Conservation (phyloP, 2,329 filamentous ascomycete species). For the Neonectria neomacrospora region DNA sequence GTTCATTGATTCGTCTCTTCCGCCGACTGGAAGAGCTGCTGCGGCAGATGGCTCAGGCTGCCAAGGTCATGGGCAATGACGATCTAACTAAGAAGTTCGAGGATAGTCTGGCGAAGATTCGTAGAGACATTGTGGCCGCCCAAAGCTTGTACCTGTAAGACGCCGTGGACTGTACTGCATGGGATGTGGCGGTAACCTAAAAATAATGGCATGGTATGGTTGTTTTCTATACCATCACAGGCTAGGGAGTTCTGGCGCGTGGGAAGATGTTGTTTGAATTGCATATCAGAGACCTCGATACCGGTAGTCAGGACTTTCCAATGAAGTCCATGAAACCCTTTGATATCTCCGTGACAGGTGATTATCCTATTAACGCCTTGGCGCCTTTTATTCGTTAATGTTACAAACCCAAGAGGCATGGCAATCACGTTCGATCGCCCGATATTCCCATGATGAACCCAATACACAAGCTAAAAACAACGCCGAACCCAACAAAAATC, state of each 20-base stretch:
- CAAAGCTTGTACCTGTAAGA: conserved; percentile 88
- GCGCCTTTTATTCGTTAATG: conserved; percentile 17
- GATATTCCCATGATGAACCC: conserved; percentile 70
- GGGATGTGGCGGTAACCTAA: conserved; percentile 5
- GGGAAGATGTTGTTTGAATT: conserved; percentile 31
- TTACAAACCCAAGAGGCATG: neutral
- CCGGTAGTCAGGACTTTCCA: conserved; percentile 22
- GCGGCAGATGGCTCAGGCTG: conserved; percentile 93
- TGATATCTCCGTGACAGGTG: conserved; percentile 19
- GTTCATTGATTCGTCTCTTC: conserved; percentile 95
- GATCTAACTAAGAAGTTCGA: conserved; percentile 95
- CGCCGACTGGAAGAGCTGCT: conserved; percentile 93
- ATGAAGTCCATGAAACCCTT: conserved; percentile 37
- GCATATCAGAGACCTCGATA: conserved; percentile 22
- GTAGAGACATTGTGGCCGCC: conserved; percentile 92
- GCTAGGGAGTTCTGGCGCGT: conserved; percentile 43
- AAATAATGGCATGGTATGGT: conserved; percentile 25
- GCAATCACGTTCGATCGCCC: conserved; percentile 44
- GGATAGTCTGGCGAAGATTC: conserved; percentile 82
- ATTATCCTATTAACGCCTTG: conserved; percentile 20
- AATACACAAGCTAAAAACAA: conserved; percentile 81
- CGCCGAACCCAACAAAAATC: conserved; percentile 86
- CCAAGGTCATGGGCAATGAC: conserved; percentile 98
- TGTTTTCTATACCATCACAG: conserved; percentile 39
- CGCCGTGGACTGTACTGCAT: conserved; percentile 20